A percentile compares a stretch with the other conserved stretches of the same genome.
Conservation (phyloP, 768 basidiomycete species). For the Auricularia heimuer region DNA sequence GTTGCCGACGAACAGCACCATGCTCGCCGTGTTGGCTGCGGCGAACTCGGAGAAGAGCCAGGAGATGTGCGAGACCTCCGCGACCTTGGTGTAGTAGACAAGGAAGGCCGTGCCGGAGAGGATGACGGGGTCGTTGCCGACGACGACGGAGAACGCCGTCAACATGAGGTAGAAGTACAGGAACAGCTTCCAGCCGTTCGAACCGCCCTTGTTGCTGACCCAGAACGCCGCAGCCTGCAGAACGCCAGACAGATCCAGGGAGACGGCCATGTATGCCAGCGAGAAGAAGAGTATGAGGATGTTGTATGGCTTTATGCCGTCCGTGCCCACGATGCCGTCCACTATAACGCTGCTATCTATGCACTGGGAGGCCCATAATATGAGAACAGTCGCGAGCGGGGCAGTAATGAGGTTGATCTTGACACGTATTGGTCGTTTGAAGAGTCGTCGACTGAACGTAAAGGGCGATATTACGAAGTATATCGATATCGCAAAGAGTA, state of each 20-base stretch:
- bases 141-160: constrained; percentile 58
- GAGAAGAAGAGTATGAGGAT: constrained; percentile 90
- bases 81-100: constrained; percentile 73
- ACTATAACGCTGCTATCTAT: constrained; percentile 42
- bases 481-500: constrained; percentile 9
- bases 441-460: constrained; percentile 14
- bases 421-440: constrained; percentile 9
- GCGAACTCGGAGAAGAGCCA: constrained; percentile 74
- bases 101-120: constrained; percentile 86
- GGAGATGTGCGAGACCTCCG: constrained; percentile 40
- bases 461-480: constrained; percentile 28
- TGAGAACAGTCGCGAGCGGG: constrained; percentile 30
- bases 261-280: constrained; percentile 83
- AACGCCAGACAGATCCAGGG: constrained; percentile 81
- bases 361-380: constrained; percentile 27
- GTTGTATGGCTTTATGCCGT: constrained; percentile 80
- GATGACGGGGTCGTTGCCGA: constrained; percentile 95
- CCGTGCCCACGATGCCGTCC: constrained; percentile 69
- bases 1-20: constrained; percentile 70
- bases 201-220: constrained; percentile 73
- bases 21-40: constrained; percentile 62
- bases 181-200: constrained; percentile 62
- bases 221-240: constrained; percentile 81
- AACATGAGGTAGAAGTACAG: constrained; percentile 79
- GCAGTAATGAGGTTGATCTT: constrained; percentile 24